These are phyloP conservation scores for Herpomyces periplanetae DNA, from an alignment of 2,329 filamentous ascomycete genomes.

Conservation along the genomic window DNA sequence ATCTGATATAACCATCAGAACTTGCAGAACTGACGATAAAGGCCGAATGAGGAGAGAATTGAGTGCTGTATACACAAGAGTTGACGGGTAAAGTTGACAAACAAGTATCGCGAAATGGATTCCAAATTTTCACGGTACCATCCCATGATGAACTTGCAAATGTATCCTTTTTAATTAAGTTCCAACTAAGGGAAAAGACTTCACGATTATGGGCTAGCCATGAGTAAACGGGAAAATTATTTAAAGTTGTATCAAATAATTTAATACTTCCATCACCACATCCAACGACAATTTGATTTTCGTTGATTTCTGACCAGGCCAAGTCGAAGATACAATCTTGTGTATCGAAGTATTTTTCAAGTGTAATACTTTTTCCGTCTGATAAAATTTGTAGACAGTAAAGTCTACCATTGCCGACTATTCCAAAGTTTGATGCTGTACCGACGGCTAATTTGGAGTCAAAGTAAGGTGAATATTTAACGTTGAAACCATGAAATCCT, in stretches of 20 bases:
- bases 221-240: constrained; percentile 52
- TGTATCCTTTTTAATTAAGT: constrained; percentile 50
- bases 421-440: constrained; percentile 68
- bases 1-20: constrained; percentile 48
- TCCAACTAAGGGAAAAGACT: constrained; percentile 74
- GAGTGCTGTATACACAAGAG: constrained; percentile 68
- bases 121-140: constrained; percentile 82
- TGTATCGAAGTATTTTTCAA: constrained; percentile 33
- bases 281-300: constrained; percentile 60
- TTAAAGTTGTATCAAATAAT: constrained; percentile 47
- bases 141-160: constrained; percentile 87
- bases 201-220: constrained; percentile 83
- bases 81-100: constrained; percentile 60
- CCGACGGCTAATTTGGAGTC: constrained; percentile 73
- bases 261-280: constrained; percentile 82
- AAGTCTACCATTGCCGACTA: constrained; percentile 72
- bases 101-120: constrained; percentile 29
- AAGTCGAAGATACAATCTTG: constrained; percentile 88
- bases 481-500: constrained; percentile 77
- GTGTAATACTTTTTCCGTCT: neutral
- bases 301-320: constrained; percentile 78
- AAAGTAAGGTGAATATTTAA: constrained; percentile 95
- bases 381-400: constrained; percentile 14
- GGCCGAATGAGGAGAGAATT: constrained; percentile 58
- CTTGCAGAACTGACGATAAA: constrained; percentile 53